phyloP scores from a whole-genome alignment of 345 rosid species.

The Ceriops tagal region DNA sequence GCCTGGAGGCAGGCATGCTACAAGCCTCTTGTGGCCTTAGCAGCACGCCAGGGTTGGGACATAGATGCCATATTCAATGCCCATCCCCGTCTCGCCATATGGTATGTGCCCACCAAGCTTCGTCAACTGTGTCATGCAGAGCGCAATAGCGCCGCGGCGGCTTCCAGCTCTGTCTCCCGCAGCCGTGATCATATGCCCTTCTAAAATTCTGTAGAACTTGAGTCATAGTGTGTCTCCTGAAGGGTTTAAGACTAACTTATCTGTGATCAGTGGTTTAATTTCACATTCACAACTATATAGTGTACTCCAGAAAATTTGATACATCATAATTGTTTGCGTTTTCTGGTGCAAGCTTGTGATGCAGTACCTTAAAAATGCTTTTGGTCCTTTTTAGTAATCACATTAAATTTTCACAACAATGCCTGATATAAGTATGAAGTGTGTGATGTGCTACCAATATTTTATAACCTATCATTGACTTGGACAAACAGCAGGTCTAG shows the following conservation, averaged over 20 bases:
- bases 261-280: background rate
- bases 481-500: too few species aligned
- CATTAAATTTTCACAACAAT: too few species aligned
- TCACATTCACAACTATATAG: background rate
- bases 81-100: constrained; percentile 85
- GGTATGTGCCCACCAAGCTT: constrained; percentile 96
- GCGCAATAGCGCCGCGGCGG: constrained; percentile 43
- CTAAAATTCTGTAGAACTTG: constrained; percentile 4
- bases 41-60: constrained; percentile 90
- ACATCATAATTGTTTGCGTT: background rate
- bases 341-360: too few species aligned
- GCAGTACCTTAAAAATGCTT: too few species aligned
- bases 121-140: constrained; percentile 92
- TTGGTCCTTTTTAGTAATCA: too few species aligned
- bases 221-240: background rate
- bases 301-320: constrained; percentile 2
- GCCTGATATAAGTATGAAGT: too few species aligned
- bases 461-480: too few species aligned
- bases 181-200: constrained; percentile 31
- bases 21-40: constrained; percentile 80
- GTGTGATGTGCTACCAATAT: too few species aligned
- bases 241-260: too few species aligned
- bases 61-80: constrained; percentile 83
- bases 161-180: constrained; percentile 46
- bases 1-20: constrained; percentile 98